Percentiles rank a stretch among this genome's conserved stretches.
phyloP scores from a whole-genome alignment of 176 grass and related monocot genomes.

The Pharus latifolius region DNA sequence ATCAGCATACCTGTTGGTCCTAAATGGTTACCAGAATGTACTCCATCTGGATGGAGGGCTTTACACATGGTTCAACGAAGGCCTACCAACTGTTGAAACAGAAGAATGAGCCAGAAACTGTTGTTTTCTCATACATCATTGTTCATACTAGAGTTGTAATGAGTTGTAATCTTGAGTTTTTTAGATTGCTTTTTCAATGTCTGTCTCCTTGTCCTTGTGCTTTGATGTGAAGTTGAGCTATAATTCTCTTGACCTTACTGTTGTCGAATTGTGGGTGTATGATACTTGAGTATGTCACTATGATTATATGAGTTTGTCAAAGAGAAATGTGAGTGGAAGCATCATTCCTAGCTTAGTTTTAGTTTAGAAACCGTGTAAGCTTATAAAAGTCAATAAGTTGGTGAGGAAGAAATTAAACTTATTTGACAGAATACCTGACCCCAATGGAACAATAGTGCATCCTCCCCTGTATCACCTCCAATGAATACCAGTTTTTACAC shows the following conservation, averaged over 20 bases:
- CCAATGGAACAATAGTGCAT: too few relatives aligned
- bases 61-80: slow-evolving; percentile 86
- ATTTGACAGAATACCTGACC: too few relatives aligned
- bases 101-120: slow-evolving; percentile 39
- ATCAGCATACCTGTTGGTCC: slow-evolving; percentile 74
- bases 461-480: too few relatives aligned
- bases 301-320: not conserved
- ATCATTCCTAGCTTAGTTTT: too few relatives aligned
- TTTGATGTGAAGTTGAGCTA: not conserved
- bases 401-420: too few relatives aligned
- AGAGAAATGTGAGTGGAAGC: not conserved
- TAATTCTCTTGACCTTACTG: not conserved
- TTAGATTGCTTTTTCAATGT: too few relatives aligned
- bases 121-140: not conserved
- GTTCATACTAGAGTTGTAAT: not conserved
- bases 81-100: slow-evolving; percentile 38
- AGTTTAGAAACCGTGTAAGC: too few relatives aligned
- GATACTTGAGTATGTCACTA: not conserved
- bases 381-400: too few relatives aligned
- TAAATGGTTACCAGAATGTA: slow-evolving; percentile 87
- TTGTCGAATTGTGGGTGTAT: not conserved
- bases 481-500: not conserved
- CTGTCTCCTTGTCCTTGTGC: not conserved
- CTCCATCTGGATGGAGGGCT: slow-evolving; percentile 83
- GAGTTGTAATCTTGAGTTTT: not conserved